Evolutionary conservation across 192 early-diverging fungal species (phyloP).

Genomic region (Coemansia sp.): DNA sequence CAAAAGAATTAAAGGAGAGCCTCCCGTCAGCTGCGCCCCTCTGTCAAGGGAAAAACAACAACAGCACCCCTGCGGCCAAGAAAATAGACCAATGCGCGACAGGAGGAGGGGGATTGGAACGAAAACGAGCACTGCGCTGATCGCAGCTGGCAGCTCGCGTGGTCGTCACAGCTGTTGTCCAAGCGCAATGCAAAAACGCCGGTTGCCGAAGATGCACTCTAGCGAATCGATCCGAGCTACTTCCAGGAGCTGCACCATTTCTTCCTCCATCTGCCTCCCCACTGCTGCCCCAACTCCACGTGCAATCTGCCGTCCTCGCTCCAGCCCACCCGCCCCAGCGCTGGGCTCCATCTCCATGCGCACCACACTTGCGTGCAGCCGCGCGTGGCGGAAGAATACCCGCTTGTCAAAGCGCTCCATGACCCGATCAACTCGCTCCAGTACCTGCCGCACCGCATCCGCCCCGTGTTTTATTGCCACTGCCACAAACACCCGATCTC

Average conservation of each 20-base stretch:
- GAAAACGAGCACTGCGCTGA: neutral
- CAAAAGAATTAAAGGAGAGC: slow-evolving; percentile 1
- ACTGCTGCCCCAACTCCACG: slow-evolving; percentile 6
- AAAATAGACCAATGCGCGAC: neutral
- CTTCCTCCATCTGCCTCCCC: slow-evolving; percentile 37
- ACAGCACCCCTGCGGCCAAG: neutral
- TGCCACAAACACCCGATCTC: slow-evolving; percentile 39
- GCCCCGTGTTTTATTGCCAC: slow-evolving; percentile 29
- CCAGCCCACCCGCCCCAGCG: neutral
- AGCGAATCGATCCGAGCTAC: slow-evolving; percentile 41
- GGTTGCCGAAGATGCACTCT: slow-evolving; percentile 41
- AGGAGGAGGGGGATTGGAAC: neutral
- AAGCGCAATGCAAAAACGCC: slow-evolving; percentile 27
- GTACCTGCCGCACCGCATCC: slow-evolving; percentile 15
- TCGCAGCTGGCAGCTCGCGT: neutral
- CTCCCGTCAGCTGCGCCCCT: neutral
- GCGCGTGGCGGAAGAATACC: slow-evolving; percentile 36
- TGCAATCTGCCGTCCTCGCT: slow-evolving; percentile 9
- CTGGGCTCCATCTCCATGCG: slow-evolving; percentile 13
- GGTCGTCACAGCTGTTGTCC: neutral
- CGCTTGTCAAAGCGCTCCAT: slow-evolving; percentile 36
- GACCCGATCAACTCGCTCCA: slow-evolving; percentile 35
- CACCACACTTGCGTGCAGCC: slow-evolving; percentile 48
- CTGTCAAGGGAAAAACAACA: neutral
- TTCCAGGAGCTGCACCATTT: slow-evolving; percentile 27